phyloP scores from a whole-genome alignment of 169 alveolate genomes.

The Eimeria necatrix region DNA sequence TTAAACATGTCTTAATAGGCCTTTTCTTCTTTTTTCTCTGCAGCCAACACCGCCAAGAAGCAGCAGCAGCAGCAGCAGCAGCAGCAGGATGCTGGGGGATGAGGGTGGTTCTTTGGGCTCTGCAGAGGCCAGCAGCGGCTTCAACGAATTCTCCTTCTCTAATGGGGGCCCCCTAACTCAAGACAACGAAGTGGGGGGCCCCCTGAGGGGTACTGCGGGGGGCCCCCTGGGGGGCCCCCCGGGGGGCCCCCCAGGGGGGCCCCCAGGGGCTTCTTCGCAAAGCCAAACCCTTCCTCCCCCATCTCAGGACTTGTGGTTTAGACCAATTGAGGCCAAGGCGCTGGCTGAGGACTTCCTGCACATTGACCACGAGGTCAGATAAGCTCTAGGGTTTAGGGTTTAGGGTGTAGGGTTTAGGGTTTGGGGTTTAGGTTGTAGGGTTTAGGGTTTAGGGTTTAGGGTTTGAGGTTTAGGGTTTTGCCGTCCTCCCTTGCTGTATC shows the following conservation, averaged over 20 bases:
- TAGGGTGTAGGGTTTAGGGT: neutral
- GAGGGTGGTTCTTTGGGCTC: neutral
- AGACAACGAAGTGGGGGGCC: neutral
- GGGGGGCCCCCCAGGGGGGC: neutral
- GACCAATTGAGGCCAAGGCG: neutral
- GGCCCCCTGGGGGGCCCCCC: neutral
- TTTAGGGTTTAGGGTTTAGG: neutral
- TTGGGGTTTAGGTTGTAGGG: neutral
- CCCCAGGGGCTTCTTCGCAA: neutral
- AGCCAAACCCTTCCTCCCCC: neutral
- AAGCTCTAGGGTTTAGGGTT: neutral
- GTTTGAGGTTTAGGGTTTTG: neutral
- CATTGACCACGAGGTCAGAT: neutral
- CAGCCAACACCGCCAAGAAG: neutral
- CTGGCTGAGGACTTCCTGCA: slow-evolving; percentile 22
- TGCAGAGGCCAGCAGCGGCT: neutral
- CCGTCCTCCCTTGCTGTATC: too few relatives aligned
- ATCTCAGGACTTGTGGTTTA: neutral
- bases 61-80: neutral
- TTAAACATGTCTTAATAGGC: too few relatives aligned
- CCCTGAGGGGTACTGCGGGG: too few relatives aligned
- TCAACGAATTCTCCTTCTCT: neutral
- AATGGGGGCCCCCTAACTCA: neutral
- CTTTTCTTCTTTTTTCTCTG: neutral
- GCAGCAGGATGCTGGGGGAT: neutral